Percentiles rank a stretch among this genome's conserved stretches.
Evolutionary conservation across 2,329 filamentous ascomycete genomes (phyloP).

Genomic region (Tympanopsis confertula): DNA sequence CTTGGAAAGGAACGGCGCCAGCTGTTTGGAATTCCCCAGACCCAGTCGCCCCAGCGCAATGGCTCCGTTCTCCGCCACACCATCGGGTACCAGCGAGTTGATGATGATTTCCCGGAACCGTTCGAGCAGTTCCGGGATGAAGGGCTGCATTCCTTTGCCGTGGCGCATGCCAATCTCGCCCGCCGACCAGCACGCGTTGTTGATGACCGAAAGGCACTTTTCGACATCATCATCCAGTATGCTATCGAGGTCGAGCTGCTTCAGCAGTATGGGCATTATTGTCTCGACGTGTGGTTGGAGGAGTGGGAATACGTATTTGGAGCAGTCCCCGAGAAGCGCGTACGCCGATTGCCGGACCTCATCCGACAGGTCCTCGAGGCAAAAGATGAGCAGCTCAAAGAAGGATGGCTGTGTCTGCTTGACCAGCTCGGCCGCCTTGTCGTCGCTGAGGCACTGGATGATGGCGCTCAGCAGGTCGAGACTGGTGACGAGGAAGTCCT

Average conservation of each 20-base stretch:
- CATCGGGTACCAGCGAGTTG: conserved; percentile 74
- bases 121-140: conserved; percentile 64
- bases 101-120: conserved; percentile 73
- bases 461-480: conserved; percentile 87
- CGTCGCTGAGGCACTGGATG: conserved; percentile 71
- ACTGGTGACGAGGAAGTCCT: conserved; percentile 93
- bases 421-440: conserved; percentile 67
- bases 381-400: conserved; percentile 82
- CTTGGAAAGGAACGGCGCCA: conserved; percentile 67
- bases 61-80: conserved; percentile 84
- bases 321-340: conserved; percentile 84
- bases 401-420: conserved; percentile 67
- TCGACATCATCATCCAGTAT: conserved; percentile 72
- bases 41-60: conserved; percentile 85
- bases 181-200: conserved; percentile 95
- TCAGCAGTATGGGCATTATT: conserved; percentile 71
- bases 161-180: conserved; percentile 83
- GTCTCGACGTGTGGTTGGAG: conserved; percentile 62
- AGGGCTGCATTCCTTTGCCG: conserved; percentile 64
- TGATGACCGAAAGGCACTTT: conserved; percentile 79
- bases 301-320: conserved; percentile 79
- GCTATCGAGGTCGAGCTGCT: conserved; percentile 73
- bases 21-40: conserved; percentile 60
- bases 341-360: conserved; percentile 95
- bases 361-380: conserved; percentile 81